These are phyloP conservation scores for Chalaropsis thielavioides DNA, from an alignment of 2,329 filamentous ascomycete genomes.

Conservation along the genomic window DNA sequence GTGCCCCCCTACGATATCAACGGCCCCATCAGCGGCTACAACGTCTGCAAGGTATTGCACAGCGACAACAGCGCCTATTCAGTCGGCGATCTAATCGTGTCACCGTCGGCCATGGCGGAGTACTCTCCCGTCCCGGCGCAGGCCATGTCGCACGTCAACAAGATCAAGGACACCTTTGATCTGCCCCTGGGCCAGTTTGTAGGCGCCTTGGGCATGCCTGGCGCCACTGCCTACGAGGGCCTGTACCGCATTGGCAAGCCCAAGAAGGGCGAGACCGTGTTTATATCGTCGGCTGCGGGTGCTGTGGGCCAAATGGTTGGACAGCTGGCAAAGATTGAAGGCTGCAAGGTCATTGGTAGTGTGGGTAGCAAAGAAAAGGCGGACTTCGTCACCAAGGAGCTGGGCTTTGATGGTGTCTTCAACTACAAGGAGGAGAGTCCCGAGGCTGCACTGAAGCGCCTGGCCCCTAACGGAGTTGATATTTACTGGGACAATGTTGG, in stretches of 20 bases:
- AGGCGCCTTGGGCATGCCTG: constrained; percentile 49
- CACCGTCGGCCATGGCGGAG: constrained; percentile 48
- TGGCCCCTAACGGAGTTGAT: constrained; percentile 66
- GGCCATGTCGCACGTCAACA: constrained; percentile 30
- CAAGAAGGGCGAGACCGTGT: constrained; percentile 58
- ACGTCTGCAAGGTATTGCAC: constrained; percentile 55
- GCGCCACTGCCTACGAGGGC: constrained; percentile 56
- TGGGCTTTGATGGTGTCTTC: constrained; percentile 49
- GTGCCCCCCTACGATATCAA: constrained; percentile 37
- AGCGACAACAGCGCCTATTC: constrained; percentile 49
- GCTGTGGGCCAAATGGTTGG: constrained; percentile 74
- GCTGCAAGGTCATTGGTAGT: constrained; percentile 63
- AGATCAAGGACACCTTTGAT: constrained; percentile 54
- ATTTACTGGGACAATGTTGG: constrained; percentile 45
- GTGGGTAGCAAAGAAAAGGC: constrained; percentile 71
- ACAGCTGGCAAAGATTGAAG: constrained; percentile 69
- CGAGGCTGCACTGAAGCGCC: constrained; percentile 48
- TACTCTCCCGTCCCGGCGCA: constrained; percentile 44
- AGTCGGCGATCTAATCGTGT: constrained; percentile 51
- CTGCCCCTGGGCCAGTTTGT: constrained; percentile 55
- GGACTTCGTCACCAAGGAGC: constrained; percentile 42
- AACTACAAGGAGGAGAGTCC: constrained; percentile 80
- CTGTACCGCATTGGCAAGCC: constrained; percentile 50
- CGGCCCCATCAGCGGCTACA: constrained; percentile 48
- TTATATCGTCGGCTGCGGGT: constrained; percentile 65